These are phyloP conservation scores for Scheffersomyces quercinus DNA, from an alignment of 1,139 yeast genomes.

Conservation along the genomic window DNA sequence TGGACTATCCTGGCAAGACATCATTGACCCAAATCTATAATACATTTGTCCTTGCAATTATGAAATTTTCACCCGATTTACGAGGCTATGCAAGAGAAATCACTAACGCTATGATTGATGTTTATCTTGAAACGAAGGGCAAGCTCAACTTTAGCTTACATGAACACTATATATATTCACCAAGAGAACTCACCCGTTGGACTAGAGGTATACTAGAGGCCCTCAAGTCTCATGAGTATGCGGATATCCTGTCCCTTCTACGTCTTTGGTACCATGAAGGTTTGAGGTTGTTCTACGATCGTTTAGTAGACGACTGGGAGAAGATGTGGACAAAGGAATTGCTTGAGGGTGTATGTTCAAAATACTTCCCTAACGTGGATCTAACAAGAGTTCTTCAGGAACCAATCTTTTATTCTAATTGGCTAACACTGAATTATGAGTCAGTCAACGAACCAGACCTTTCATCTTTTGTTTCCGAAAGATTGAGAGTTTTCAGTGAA, in stretches of 20 bases:
- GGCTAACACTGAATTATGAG: constrained; percentile 68
- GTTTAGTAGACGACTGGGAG: constrained; percentile 55
- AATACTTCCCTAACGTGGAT: constrained; percentile 51
- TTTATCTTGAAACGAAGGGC: constrained; percentile 51
- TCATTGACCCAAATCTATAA: constrained; percentile 71
- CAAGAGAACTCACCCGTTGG: constrained; percentile 93
- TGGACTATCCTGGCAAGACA: constrained; percentile 73
- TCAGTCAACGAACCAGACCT: constrained; percentile 56
- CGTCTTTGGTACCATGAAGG: constrained; percentile 86
- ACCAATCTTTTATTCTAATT: constrained; percentile 68
- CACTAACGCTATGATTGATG: constrained; percentile 66
- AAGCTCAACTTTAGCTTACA: constrained; percentile 37
- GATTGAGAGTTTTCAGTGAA: constrained; percentile 73
- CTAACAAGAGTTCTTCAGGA: constrained; percentile 31
- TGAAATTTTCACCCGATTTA: constrained; percentile 64
- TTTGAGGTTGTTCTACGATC: constrained; percentile 71
- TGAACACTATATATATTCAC: constrained; percentile 76
- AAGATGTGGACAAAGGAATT: constrained; percentile 51
- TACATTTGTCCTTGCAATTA: constrained; percentile 55
- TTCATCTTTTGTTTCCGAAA: constrained; percentile 55
- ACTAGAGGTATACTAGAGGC: constrained; percentile 71
- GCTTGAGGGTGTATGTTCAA: constrained; percentile 36
- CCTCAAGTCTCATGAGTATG: constrained; percentile 36
- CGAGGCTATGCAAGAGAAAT: constrained; percentile 54
- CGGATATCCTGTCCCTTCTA: constrained; percentile 46